These are phyloP conservation scores for Cordyceps cateniannulata DNA, from an alignment of 2,329 filamentous ascomycete genomes.

Conservation along the genomic window DNA sequence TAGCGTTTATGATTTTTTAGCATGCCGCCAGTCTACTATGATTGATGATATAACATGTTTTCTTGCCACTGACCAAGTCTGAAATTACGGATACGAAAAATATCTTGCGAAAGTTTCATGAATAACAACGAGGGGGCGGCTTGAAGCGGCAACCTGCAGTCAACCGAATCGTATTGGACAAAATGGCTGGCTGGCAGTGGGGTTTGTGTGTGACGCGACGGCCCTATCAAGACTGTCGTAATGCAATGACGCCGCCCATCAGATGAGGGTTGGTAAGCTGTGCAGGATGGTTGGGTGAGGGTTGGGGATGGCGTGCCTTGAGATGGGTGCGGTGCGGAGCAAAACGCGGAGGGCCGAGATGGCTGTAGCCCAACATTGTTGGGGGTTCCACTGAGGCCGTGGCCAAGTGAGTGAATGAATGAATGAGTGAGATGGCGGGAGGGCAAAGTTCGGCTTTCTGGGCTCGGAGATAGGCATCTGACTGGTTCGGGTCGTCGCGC, in stretches of 20 bases:
- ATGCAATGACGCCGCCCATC: neutral
- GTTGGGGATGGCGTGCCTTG: neutral
- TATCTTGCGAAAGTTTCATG: no score
- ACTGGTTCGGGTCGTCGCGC: neutral
- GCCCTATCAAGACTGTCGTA: neutral
- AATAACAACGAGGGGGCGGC: no score
- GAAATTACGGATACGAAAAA: no score
- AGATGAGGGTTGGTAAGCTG: neutral
- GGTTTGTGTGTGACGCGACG: neutral
- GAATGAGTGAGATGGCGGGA: neutral
- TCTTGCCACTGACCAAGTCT: no score
- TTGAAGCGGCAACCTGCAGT: neutral
- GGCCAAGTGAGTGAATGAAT: neutral
- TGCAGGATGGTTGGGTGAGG: neutral
- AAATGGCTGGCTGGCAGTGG: neutral
- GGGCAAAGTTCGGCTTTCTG: neutral
- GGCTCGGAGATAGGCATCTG: neutral
- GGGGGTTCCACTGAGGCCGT: neutral
- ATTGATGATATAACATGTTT: neutral
- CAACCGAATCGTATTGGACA: neutral
- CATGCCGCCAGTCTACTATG: neutral
- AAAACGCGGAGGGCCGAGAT: slow-evolving; percentile 8
- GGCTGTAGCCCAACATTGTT: neutral
- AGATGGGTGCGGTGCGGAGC: neutral
- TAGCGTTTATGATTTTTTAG: neutral